Base-by-base conservation (phyloP, 441 rosid species). In the Dalechampia spathulata region DNA sequence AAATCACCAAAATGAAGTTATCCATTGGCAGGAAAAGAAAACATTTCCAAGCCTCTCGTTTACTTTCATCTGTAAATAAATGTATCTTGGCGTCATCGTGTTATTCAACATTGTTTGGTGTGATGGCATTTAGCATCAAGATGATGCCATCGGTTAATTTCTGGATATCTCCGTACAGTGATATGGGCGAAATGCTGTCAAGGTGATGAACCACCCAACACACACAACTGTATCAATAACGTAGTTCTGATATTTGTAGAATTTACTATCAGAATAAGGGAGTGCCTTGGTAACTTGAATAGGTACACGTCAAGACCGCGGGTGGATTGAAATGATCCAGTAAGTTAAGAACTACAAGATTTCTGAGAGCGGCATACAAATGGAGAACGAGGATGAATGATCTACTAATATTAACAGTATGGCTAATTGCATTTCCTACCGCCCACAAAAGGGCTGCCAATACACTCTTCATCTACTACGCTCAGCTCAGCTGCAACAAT, bases 321-420 rank as follows among this genome's bases (percentile, higher is more conserved):
- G n/a, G n/a, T n/a, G n/a, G n/a, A n/a, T n/a, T n/a, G n/a, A n/a
- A n/a, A n/a, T n/a, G n/a, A n/a, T n/a, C n/a, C n/a, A n/a, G n/a
- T n/a, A n/a, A n/a, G n/a, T n/a, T 12, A 46, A 57, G 41, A 62
- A 41, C 70, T 54, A 76, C 40, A 17, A 61, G 74, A 64, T 65
- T 67, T 57, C 63, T 53, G 59, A 53, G 53, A 62, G 34, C n/a
- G n/a, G n/a, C 51, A 49, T 45, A 41, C 28, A 55, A 48, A 30
- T 3, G 53, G 12, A 56, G 34, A 34, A 36, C 17, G 66, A 23
- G 45, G 56, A 60, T 61, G 49, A 67, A 62, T 56, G 57, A 58
- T 69, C 75, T 71, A 67, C 65, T 69, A 69, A 67, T 43, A 65
- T 67, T 67, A 41, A 77, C 77, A 71, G 44, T 58, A 72, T 49